Conservation (phyloP, 495 filamentous ascomycete genomes). For the Staphylotrichum longicolle region DNA sequence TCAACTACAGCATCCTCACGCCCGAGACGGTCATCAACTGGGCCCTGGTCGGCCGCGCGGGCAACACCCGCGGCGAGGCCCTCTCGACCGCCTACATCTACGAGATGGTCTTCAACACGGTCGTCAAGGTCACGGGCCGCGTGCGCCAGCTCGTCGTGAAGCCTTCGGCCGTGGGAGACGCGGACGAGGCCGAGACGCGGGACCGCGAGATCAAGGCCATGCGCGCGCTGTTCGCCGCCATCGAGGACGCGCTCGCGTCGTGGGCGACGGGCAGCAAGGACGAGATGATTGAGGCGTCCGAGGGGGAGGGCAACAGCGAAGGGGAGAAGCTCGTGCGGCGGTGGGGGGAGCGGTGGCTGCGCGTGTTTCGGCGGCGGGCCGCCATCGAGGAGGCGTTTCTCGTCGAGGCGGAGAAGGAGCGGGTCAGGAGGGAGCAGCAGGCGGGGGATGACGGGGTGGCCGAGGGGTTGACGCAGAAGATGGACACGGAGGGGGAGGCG, state of each 20-base stretch:
- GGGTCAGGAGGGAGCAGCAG: slow-evolving; percentile 14
- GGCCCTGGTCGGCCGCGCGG: slow-evolving; percentile 63
- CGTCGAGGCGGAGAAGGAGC: slow-evolving; percentile 41
- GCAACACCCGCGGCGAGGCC: slow-evolving; percentile 55
- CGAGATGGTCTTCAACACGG: slow-evolving; percentile 84
- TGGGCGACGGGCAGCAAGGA: slow-evolving; percentile 74
- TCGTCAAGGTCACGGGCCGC: slow-evolving; percentile 88
- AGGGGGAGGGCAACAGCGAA: slow-evolving; percentile 48
- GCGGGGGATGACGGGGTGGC: background rate
- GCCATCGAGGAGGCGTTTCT: slow-evolving; percentile 76
- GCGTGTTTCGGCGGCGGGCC: slow-evolving; percentile 76
- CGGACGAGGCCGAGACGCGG: slow-evolving; percentile 51
- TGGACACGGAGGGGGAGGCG: background rate
- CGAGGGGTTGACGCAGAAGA: background rate
- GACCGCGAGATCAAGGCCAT: slow-evolving; percentile 65
- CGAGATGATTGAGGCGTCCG: slow-evolving; percentile 55
- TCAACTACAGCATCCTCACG: slow-evolving; percentile 93
- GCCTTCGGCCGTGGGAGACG: slow-evolving; percentile 11
- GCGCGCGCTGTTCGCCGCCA: slow-evolving; percentile 71
- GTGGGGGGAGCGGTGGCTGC: slow-evolving; percentile 84
- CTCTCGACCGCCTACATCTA: slow-evolving; percentile 74
- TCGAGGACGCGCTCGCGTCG: slow-evolving; percentile 74
- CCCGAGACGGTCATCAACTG: slow-evolving; percentile 83
- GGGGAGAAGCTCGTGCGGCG: slow-evolving; percentile 65
- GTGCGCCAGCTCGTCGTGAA: slow-evolving; percentile 76